Evolutionary conservation across 108 stramenopile genomes (phyloP), one percentile per base, ranked within the genome.

Genomic region (Schizochytrium sp.): DNA sequence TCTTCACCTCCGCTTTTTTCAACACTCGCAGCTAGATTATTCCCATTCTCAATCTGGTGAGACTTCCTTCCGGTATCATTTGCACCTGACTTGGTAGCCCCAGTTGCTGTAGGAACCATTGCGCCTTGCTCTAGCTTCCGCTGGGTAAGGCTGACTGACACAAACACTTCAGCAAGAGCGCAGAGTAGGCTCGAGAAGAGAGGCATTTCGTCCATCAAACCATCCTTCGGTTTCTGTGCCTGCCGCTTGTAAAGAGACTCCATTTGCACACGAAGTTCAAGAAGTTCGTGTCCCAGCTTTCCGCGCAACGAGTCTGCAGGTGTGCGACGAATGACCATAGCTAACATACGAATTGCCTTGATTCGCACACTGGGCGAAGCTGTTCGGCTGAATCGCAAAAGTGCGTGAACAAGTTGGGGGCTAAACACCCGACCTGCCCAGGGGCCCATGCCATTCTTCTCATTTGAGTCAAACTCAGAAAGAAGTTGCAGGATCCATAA

Each of bases 161-260:
- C 76, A 42, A 83, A 83, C 5, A 83, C 76, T 40, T 83, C 76
- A 0, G 76, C 76, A 56, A 83, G 76, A 8, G 76, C 76, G 47
- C 76, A 83, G 28, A 83, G 76, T n/a, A 83, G 76, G 47, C 76
- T 83, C 5, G 76, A 83, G 55, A 83, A 83, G 17, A 83, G 47
- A 17, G 76, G 76, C 76, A 83, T 83, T 40, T 83, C 76, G 76
- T 83, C 76, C 76, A 83, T 83, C 17, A 83, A 53, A 53, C 76
- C 76, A 40, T 83, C 76, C 76, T 83, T 83, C n/a, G 76, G 76
- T 28, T 83, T 83, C 28, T 83, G 76, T 38, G 76, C 76, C 76
- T 83, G 76, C 76, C 76, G 47, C 76, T 83, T 83, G 76, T 83
- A 83, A 47, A 83, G 55, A 1, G 76, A 55, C 47, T 83, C 76